phyloP scores from a whole-genome alignment of 2,329 filamentous ascomycete species.

The Penicillium sp. region DNA sequence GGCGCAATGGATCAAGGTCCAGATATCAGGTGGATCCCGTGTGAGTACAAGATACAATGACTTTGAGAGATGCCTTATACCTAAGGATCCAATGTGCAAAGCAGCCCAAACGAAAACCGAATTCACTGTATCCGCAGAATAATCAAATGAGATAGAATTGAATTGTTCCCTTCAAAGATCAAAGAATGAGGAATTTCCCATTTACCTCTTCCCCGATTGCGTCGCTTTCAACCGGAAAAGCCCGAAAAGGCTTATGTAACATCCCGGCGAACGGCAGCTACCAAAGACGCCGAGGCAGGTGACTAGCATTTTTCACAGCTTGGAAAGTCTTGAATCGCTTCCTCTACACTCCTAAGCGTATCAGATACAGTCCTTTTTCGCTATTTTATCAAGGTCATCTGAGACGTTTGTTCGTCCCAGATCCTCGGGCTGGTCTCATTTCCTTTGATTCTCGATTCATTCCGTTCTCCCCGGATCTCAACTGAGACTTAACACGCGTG shows the following conservation, averaged over 20 bases:
- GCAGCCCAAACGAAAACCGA: not conserved
- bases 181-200: not conserved
- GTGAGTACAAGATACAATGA: not conserved
- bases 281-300: slow-evolving; percentile 32
- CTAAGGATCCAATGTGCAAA: not conserved
- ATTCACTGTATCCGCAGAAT: too few species aligned
- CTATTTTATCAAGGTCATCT: slow-evolving; percentile 13
- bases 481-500: slow-evolving; percentile 26
- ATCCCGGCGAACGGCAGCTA: slow-evolving; percentile 26
- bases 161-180: not conserved
- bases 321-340: slow-evolving; percentile 27
- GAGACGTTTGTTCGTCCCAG: slow-evolving; percentile 25
- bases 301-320: slow-evolving; percentile 38
- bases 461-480: slow-evolving; percentile 23
- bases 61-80: not conserved
- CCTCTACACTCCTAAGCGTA: slow-evolving; percentile 26
- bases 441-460: slow-evolving; percentile 21
- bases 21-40: slow-evolving; percentile 10
- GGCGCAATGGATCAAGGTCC: slow-evolving; percentile 8
- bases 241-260: slow-evolving; percentile 16
- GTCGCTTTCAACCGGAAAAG: not conserved
- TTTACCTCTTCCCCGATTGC: not conserved
- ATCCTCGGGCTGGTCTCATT: slow-evolving; percentile 33
- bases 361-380: slow-evolving; percentile 22
- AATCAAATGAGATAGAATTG: not conserved